These are phyloP conservation scores for Ceratobasidium sp. DNA, from an alignment of 1,284 basidiomycete species.

Conservation along the genomic window DNA sequence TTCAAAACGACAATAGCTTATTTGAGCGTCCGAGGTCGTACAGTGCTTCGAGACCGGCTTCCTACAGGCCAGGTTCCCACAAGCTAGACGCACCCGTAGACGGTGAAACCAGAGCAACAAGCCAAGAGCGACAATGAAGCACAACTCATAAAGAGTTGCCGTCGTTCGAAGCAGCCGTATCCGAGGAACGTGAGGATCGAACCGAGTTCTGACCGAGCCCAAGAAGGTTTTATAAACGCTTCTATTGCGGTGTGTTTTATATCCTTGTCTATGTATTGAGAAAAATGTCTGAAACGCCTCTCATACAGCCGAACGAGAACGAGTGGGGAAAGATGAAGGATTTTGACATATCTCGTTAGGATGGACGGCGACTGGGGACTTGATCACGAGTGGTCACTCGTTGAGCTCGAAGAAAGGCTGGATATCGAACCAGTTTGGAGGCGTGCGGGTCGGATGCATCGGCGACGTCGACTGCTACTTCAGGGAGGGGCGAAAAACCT, in stretches of 20 bases:
- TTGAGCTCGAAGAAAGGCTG: slow-evolving; percentile 36
- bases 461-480: not conserved
- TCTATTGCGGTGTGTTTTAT: slow-evolving; percentile 8
- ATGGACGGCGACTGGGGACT: slow-evolving; percentile 26
- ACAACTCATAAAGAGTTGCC: slow-evolving; percentile 13
- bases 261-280: not conserved
- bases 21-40: slow-evolving; percentile 24
- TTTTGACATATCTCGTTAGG: not conserved
- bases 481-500: not conserved
- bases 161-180: slow-evolving; percentile 37
- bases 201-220: slow-evolving; percentile 32
- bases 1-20: not conserved
- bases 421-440: slow-evolving; percentile 23
- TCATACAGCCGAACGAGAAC: not conserved
- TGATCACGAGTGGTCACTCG: slow-evolving; percentile 28
- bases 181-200: slow-evolving; percentile 41
- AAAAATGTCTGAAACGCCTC: not conserved
- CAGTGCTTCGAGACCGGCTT: slow-evolving; percentile 12
- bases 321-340: not conserved
- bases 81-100: not conserved
- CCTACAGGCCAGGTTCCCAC: too few relatives aligned
- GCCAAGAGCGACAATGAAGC: slow-evolving; percentile 23
- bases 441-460: slow-evolving; percentile 6
- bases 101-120: not conserved
- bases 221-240: slow-evolving; percentile 5